A percentile compares a stretch with the other conserved stretches of the same genome.
Conservation (phyloP, 2,329 filamentous ascomycete genomes). For the Rasamsonia emersonii region DNA sequence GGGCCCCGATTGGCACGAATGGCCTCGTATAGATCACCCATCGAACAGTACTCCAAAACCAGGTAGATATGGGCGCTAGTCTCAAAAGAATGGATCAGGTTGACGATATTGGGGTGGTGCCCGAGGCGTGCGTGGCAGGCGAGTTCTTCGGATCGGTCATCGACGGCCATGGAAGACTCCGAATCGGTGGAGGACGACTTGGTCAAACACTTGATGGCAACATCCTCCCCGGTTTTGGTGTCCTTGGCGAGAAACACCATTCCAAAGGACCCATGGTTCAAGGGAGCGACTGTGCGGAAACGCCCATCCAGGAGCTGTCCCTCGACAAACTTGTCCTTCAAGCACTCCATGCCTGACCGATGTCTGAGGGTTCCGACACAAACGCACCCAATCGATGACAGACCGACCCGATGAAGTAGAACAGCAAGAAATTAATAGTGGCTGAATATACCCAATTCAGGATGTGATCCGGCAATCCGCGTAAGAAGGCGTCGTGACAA, state of each 20-base stretch:
- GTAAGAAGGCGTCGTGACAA: constrained; percentile 11
- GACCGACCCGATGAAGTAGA: constrained; percentile 9
- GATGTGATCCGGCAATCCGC: constrained; percentile 15
- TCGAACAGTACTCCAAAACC: constrained; percentile 89
- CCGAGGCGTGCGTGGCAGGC: constrained; percentile 72
- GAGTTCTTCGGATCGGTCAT: constrained; percentile 57
- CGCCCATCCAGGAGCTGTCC: constrained; percentile 51
- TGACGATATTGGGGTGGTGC: constrained; percentile 85
- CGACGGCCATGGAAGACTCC: constrained; percentile 57
- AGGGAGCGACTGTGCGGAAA: constrained; percentile 81
- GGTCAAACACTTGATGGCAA: constrained; percentile 94
- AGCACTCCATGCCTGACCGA: constrained; percentile 23
- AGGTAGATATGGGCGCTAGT: constrained; percentile 83
- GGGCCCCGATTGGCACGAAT: constrained; percentile 84
- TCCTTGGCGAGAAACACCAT: constrained; percentile 96
- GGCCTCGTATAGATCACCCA: constrained; percentile 94
- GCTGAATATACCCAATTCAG: constrained; percentile 13
- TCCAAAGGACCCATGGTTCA: constrained; percentile 97
- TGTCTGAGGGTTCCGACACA: constrained; percentile 6
- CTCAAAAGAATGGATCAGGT: constrained; percentile 83
- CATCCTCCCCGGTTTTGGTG: constrained; percentile 62
- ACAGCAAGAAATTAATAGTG: constrained; percentile 17
- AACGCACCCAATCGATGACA: constrained; percentile 1
- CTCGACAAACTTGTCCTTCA: constrained; percentile 27
- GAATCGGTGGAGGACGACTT: constrained; percentile 62